Evolutionary conservation across 768 basidiomycete genomes (phyloP), one percentile per base, ranked within the genome.

Genomic region (Candolleomyces aberdarensis): DNA sequence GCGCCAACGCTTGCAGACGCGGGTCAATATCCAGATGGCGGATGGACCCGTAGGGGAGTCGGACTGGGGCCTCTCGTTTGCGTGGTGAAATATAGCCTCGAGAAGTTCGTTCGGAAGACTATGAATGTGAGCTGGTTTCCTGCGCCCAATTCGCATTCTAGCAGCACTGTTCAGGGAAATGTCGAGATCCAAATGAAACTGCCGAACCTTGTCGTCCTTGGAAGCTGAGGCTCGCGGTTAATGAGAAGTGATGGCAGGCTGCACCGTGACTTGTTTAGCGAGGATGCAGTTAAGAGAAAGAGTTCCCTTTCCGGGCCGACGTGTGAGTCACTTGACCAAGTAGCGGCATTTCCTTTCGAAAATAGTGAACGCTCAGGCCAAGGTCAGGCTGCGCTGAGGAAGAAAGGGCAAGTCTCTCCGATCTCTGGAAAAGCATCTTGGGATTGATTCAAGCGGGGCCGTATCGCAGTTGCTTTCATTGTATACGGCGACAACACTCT

Each of bases 331-430:
- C 57, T 52, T 62, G 57, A 62, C 52, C 44, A 39, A 40, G 4
- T 51, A 64, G 48, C 26, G 26, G 26, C 26, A 1, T 26, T 26
- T 26, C 26, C 26, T 26, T 26, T 26, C 26, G 26, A 26, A 26
- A 26, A n/a, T n/a, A n/a, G 26, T 60, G 57, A 52, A 57, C 55
- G 31, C 61, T 48, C 66, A 62, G 50, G 67, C 66, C n/a, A n/a
- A n/a, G n/a, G n/a, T n/a, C n/a, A n/a, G n/a, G n/a, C n/a, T 7
- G 47, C 10, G 3, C 26, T 26, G 26, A 26, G 26, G 26, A 26
- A 26, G 26, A 26, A 26, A 3, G 26, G 26, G 26, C 26, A 26
- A 26, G 26, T 26, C 26, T 26, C 26, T 26, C 26, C 26, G 26
- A 26, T 26, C 26, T 26, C 26, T 26, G 26, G 3, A 26, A 26